A percentile compares a stretch with the other conserved stretches of the same genome.
Evolutionary conservation across 306 rosid genomes (phyloP).

Genomic region (Hippophae gyantsensis): DNA sequence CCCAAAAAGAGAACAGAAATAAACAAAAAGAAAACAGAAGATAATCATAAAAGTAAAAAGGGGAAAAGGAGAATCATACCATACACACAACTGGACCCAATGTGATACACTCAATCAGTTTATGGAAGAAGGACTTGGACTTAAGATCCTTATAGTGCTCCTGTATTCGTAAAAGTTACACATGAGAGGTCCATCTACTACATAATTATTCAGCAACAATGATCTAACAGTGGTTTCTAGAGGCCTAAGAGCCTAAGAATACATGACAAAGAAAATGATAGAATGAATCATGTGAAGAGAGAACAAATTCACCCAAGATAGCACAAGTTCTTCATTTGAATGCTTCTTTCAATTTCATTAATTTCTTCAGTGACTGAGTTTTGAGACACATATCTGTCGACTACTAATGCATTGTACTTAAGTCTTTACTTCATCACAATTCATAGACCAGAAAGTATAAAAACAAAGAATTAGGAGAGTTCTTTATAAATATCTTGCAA

Average conservation of each 20-base stretch:
- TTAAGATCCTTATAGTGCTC: slow-evolving; percentile 93
- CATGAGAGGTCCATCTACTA: not conserved
- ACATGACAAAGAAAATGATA: not conserved
- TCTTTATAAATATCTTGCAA: too few species aligned
- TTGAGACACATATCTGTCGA: too few species aligned
- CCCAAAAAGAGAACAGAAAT: not conserved
- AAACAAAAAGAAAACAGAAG: not conserved
- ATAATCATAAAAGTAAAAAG: not conserved
- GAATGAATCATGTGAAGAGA: too few species aligned
- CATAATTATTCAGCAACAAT: not conserved
- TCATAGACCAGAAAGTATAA: too few species aligned
- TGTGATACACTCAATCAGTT: slow-evolving; percentile 71
- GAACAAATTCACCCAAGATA: too few species aligned
- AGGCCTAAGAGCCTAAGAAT: not conserved
- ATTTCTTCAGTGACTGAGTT: too few species aligned
- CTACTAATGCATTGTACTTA: too few species aligned
- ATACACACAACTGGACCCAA: slow-evolving; percentile 97
- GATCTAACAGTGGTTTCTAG: not conserved
- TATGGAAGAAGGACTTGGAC: slow-evolving; percentile 72
- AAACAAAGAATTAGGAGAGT: not conserved
- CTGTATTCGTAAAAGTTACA: slow-evolving; percentile 32
- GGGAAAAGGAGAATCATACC: slow-evolving; percentile 36
- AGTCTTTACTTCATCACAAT: too few species aligned
- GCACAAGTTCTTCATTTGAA: too few species aligned
- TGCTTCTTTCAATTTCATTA: too few species aligned